phyloP scores from a whole-genome alignment of 2,329 filamentous ascomycete species.

The Colletotrichum lupini region DNA sequence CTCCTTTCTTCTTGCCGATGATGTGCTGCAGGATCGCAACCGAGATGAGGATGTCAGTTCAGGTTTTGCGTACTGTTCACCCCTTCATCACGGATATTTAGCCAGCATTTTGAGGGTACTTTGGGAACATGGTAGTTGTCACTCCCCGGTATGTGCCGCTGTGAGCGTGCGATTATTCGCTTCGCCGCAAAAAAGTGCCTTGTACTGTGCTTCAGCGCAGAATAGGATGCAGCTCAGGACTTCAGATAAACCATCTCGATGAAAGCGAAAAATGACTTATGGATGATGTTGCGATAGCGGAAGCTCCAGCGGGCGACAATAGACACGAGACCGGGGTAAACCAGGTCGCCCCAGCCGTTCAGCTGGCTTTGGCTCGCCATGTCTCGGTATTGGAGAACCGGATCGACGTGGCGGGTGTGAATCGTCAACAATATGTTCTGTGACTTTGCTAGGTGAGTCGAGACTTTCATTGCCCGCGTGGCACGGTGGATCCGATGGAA shows the following conservation, averaged over 20 bases:
- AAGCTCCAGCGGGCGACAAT: neutral
- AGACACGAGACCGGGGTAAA: conserved; percentile 11
- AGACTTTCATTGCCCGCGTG: conserved; percentile 9
- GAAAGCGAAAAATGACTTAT: neutral
- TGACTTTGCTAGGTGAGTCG: neutral
- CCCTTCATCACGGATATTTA: neutral
- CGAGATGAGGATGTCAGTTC: conserved; percentile 13
- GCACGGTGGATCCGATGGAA: neutral
- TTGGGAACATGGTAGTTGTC: neutral
- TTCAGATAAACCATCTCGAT: neutral
- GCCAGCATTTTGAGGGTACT: neutral
- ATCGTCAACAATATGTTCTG: neutral
- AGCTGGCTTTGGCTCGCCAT: neutral
- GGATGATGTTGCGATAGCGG: neutral
- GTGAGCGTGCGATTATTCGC: neutral
- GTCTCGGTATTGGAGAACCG: conserved; percentile 23
- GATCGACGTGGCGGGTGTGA: conserved; percentile 10
- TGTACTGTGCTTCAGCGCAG: neutral
- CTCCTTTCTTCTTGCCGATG: neutral
- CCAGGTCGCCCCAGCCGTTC: neutral
- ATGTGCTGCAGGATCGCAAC: neutral
- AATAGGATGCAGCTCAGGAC: neutral
- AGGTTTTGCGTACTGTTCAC: neutral
- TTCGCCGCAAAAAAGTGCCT: neutral
- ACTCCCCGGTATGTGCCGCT: neutral